Base-by-base conservation (phyloP, 805 yeast species). In the Candida tammaniensis region DNA sequence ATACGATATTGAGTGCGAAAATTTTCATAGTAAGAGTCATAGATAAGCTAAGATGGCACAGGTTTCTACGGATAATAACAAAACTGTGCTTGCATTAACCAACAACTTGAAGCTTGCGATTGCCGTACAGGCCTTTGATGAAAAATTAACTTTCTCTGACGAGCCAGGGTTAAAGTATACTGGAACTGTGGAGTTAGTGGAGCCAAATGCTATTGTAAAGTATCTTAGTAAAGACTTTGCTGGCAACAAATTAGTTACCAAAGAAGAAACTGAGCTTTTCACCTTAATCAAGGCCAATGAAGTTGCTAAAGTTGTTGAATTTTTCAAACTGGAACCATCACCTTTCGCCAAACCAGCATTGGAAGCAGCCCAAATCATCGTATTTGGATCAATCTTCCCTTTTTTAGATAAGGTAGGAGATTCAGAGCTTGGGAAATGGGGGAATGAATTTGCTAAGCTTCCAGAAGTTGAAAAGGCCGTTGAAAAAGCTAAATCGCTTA, bases 141-240 rank as follows among this genome's bases (percentile, higher is more conserved):
- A 62, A 3, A 48, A 54, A 37, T 13, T 37, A 20, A 21, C 23
- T 1, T 15, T 40, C 23, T 17, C 24, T 17, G 46, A 52, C 17
- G 59, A 55, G 14, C 48, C 52, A 34, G 61, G 46, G 22, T 40
- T 53, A 27, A 43, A 45, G 16, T 60, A 66, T 24, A 56, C 58
- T 5, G 27, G 53, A 16, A 57, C 59, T 2, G 71, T 77, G 34
- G 74, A 71, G 46, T 65, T 83, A 42, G 59, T 68, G 38, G 86
- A 82, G 55, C 68, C 86, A 14, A 80, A 82, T 51, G 79, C 93
- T 14, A 78, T 82, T 33, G 80, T 82, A 42, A 78, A 79, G 54
- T 83, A 77, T 49, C 59, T 80, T 42, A 64, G 76, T 24, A 55
- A 63, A 15, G 79, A 77, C 42, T 80, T 77, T 41, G 36, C 57